Percentiles rank a stretch among this genome's conserved stretches.
These are phyloP conservation scores for Penicillium macrosclerotiorum DNA, from an alignment of 495 filamentous ascomycete species.

Conservation along the genomic window DNA sequence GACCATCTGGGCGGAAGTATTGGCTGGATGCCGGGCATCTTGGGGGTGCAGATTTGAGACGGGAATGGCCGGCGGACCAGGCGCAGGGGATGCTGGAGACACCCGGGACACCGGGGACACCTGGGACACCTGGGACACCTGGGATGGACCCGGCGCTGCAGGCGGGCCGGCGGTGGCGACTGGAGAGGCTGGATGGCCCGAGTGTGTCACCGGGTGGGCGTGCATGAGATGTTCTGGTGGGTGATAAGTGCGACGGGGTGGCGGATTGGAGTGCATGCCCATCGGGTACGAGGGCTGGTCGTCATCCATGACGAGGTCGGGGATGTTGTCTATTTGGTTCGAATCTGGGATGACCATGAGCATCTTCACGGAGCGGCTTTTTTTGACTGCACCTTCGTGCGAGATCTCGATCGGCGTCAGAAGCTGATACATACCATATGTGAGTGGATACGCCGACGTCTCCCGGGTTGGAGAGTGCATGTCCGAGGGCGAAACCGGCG, in stretches of 20 bases:
- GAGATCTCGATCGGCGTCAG: too few species aligned
- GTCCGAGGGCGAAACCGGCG: constrained; percentile 38
- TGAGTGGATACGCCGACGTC: constrained; percentile 17
- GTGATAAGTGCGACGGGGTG: constrained; percentile 7
- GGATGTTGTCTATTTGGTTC: constrained; percentile 20
- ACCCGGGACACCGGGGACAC: too few species aligned
- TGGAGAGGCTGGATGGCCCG: background rate
- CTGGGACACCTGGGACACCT: too few species aligned
- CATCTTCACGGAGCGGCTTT: too few species aligned
- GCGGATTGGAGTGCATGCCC: constrained; percentile 13
- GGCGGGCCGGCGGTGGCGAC: too few species aligned
- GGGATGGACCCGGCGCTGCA: too few species aligned
- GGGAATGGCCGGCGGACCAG: too few species aligned
- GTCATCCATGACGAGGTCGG: constrained; percentile 28
- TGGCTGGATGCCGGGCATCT: too few species aligned
- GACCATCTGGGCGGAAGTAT: too few species aligned
- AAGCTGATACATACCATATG: constrained; percentile 16
- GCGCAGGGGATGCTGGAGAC: too few species aligned
- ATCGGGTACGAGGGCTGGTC: constrained; percentile 11
- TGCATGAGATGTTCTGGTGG: constrained; percentile 5
- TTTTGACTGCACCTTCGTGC: too few species aligned
- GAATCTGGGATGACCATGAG: constrained; percentile 17
- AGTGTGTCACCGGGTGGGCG: background rate
- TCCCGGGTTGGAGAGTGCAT: constrained; percentile 31
- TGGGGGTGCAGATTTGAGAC: background rate